A percentile compares a stretch with the other conserved stretches of the same genome.
These are phyloP conservation scores for Irpex sp. DNA, from an alignment of 1,284 basidiomycete species.

Conservation along the genomic window DNA sequence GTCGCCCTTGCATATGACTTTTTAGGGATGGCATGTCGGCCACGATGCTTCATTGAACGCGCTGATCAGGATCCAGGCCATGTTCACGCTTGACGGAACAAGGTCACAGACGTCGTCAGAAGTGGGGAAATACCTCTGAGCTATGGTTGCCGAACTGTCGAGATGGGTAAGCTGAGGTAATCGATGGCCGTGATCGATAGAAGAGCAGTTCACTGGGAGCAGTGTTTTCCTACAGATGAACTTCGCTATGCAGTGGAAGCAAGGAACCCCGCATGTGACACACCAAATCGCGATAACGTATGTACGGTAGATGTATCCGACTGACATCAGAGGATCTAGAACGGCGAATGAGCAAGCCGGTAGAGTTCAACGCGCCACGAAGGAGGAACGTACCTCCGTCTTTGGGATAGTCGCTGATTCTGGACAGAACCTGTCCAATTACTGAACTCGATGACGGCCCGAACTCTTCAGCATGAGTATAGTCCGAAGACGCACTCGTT, in stretches of 20 bases:
- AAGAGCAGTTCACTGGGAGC: neutral
- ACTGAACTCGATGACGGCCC: neutral
- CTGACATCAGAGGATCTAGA: neutral
- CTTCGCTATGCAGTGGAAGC: neutral
- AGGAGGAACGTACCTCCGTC: neutral
- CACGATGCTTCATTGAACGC: neutral
- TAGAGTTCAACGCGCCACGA: neutral
- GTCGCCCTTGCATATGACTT: neutral
- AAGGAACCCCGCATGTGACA: neutral
- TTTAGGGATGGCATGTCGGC: neutral
- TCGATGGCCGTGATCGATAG: neutral
- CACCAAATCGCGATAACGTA: neutral
- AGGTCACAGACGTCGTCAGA: neutral
- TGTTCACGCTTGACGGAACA: neutral
- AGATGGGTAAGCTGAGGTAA: neutral
- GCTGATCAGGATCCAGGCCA: neutral
- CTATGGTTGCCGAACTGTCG: neutral
- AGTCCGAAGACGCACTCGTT: neutral
- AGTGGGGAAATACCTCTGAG: neutral
- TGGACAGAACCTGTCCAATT: neutral
- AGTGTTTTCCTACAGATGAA: neutral
- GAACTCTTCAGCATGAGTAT: neutral
- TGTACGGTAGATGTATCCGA: neutral
- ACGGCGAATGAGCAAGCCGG: no score
- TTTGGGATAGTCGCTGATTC: neutral